phyloP scores from a whole-genome alignment of 139 green algal genomes.

The Axilococcus clingmanii region DNA sequence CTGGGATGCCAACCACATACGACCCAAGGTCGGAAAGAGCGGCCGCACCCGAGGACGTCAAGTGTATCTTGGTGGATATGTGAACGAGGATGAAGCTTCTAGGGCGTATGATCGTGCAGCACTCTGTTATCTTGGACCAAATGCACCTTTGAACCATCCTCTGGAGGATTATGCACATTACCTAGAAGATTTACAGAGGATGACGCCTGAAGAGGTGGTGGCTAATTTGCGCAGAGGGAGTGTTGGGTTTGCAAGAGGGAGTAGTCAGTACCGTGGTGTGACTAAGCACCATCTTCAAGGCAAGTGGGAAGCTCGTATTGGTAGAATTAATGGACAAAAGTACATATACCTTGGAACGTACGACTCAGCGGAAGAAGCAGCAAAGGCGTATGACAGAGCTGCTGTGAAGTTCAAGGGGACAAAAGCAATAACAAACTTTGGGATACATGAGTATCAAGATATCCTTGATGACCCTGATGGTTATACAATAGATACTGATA shows the following conservation, averaged over 20 bases:
- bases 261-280: conserved; percentile 63
- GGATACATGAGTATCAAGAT: conserved; percentile 27
- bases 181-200: conserved; percentile 27
- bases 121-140: conserved; percentile 48
- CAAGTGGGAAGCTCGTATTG: conserved; percentile 83
- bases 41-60: conserved; percentile 53
- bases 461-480: conserved; percentile 22
- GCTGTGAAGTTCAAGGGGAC: conserved; percentile 48
- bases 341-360: conserved; percentile 70
- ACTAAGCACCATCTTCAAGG: conserved; percentile 57
- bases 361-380: conserved; percentile 43
- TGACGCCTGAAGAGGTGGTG: conserved; percentile 58
- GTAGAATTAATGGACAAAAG: conserved; percentile 34
- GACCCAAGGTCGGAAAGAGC: conserved; percentile 11
- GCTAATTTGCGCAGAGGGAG: conserved; percentile 43
- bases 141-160: conserved; percentile 39
- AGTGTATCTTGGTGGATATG: conserved; percentile 68
- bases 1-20: conserved; percentile 46
- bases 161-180: conserved; percentile 48
- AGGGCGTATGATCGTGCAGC: conserved; percentile 69
- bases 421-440: conserved; percentile 55
- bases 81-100: conserved; percentile 57
- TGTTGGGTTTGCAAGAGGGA: conserved; percentile 45
- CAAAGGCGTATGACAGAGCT: conserved; percentile 55
- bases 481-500: conserved; percentile 7